Evolutionary conservation across 768 basidiomycete species (phyloP).

Genomic region (Mycena maculata): DNA sequence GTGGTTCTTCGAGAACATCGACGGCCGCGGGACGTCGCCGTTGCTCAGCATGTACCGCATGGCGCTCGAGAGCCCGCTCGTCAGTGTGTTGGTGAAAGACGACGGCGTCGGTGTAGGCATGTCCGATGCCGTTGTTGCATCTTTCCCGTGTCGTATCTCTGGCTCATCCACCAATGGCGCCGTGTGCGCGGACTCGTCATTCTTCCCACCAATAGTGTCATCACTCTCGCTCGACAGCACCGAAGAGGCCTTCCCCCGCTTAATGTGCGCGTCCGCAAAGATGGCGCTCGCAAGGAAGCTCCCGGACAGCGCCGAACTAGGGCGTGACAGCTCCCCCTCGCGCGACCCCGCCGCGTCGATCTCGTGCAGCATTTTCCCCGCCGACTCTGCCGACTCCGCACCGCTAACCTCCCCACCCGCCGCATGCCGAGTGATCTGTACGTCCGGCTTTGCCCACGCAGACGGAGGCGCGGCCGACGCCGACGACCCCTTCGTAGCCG

Average conservation of each 20-base stretch:
- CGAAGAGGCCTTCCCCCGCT: slow-evolving; percentile 53
- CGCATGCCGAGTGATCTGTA: slow-evolving; percentile 61
- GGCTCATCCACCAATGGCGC: slow-evolving; percentile 44
- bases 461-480: slow-evolving; percentile 47
- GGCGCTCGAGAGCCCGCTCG: slow-evolving; percentile 66
- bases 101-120: slow-evolving; percentile 45
- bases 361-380: slow-evolving; percentile 60
- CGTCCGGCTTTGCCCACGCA: slow-evolving; percentile 69
- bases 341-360: slow-evolving; percentile 47
- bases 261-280: slow-evolving; percentile 51
- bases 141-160: slow-evolving; percentile 28
- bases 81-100: slow-evolving; percentile 58
- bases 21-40: slow-evolving; percentile 46
- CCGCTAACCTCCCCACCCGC: slow-evolving; percentile 62
- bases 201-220: slow-evolving; percentile 46
- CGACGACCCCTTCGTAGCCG: slow-evolving; percentile 31
- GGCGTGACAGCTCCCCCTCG: slow-evolving; percentile 39
- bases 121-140: slow-evolving; percentile 20
- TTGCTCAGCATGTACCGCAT: slow-evolving; percentile 67
- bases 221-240: slow-evolving; percentile 54
- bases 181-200: slow-evolving; percentile 21
- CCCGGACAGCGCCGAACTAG: slow-evolving; percentile 41
- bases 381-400: slow-evolving; percentile 49
- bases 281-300: slow-evolving; percentile 34
- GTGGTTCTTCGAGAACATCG: slow-evolving; percentile 56